phyloP scores from a whole-genome alignment of 257 asterid genomes.

The Coffea eugenioides region DNA sequence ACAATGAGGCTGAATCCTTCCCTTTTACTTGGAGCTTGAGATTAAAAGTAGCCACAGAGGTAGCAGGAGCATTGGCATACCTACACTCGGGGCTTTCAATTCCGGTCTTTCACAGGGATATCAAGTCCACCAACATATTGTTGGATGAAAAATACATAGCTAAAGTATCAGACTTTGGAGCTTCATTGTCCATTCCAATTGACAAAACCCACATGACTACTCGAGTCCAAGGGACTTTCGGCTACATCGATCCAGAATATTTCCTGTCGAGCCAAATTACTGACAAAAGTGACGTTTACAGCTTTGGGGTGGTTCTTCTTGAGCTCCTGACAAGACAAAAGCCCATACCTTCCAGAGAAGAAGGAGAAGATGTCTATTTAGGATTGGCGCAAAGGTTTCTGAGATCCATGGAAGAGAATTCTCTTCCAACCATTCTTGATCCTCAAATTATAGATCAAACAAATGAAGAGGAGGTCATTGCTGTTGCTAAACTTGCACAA shows the following conservation, averaged over 20 bases:
- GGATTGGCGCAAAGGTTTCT: background rate
- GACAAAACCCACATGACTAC: conserved; percentile 12
- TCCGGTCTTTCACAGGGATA: conserved; percentile 8
- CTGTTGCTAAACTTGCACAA: conserved; percentile 5
- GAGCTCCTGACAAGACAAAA: conserved; percentile 4
- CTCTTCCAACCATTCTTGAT: background rate
- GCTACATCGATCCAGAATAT: conserved; percentile 8
- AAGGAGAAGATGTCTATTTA: background rate
- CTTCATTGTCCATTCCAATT: background rate
- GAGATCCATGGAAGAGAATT: background rate
- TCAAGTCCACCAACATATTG: conserved; percentile 6
- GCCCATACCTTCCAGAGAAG: background rate
- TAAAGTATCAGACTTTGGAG: conserved; percentile 11
- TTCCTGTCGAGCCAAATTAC: background rate
- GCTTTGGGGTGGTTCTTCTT: background rate
- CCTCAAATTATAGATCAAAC: background rate
- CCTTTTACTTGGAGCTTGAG: conserved; percentile 2
- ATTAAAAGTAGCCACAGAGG: background rate
- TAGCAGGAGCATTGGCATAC: conserved; percentile 11
- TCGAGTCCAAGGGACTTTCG: background rate
- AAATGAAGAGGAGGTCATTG: background rate
- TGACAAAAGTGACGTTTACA: background rate
- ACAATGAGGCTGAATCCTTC: background rate
- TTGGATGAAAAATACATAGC: background rate
- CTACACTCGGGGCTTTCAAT: background rate